Evolutionary conservation across 2,329 filamentous ascomycete species (phyloP).

Genomic region (Cladophialophora chaetospira): DNA sequence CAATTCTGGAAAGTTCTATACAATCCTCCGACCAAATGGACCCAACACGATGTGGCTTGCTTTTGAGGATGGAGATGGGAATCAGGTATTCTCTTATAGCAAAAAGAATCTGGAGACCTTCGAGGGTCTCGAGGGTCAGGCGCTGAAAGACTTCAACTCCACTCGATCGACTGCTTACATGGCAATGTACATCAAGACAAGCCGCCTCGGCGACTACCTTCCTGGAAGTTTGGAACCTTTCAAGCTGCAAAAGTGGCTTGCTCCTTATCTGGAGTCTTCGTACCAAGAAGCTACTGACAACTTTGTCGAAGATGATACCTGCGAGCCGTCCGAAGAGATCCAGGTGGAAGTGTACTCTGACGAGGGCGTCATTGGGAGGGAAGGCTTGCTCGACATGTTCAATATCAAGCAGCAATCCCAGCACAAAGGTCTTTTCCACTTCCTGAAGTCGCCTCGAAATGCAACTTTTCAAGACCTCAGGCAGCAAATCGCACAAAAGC

Average conservation of each 20-base stretch:
- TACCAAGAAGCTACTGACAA: conserved; percentile 25
- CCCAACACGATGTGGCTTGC: conserved; percentile 60
- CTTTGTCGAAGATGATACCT: conserved; percentile 17
- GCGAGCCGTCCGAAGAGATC: conserved; percentile 34
- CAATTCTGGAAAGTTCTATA: conserved; percentile 61
- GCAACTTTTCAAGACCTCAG: conserved; percentile 27
- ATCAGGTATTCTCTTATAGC: conserved; percentile 59
- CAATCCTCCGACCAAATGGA: conserved; percentile 61
- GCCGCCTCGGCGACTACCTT: conserved; percentile 46
- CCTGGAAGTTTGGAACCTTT: conserved; percentile 51
- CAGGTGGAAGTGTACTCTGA: conserved; percentile 46
- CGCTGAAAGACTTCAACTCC: conserved; percentile 41
- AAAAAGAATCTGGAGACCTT: conserved; percentile 56
- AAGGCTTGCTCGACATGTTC: conserved; percentile 46
- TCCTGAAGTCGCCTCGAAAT: conserved; percentile 2
- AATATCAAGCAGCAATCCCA: conserved; percentile 38
- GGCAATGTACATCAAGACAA: conserved; percentile 58
- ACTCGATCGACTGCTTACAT: conserved; percentile 54
- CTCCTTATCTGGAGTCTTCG: conserved; percentile 42
- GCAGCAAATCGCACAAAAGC: conserved; percentile 15
- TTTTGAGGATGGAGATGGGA: conserved; percentile 59
- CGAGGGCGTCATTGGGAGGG: conserved; percentile 38
- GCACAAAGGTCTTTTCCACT: conserved; percentile 19
- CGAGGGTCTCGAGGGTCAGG: conserved; percentile 48
- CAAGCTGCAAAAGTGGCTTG: conserved; percentile 46